These are phyloP conservation scores for Stylonectria norvegica DNA, from an alignment of 2,329 filamentous ascomycete genomes.

Conservation along the genomic window DNA sequence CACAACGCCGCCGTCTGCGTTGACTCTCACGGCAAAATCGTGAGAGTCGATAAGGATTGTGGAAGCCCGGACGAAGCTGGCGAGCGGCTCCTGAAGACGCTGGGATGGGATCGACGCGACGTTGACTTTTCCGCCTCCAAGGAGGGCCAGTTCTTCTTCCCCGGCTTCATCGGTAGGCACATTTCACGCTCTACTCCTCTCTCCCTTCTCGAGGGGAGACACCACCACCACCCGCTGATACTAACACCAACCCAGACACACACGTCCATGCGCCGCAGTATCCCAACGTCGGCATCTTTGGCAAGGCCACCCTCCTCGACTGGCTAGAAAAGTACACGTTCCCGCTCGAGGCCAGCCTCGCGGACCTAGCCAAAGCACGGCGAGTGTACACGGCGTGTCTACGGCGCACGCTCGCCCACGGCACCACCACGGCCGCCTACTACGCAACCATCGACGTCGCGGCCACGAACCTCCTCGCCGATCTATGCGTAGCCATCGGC, in stretches of 20 bases:
- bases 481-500: constrained; percentile 73
- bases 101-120: constrained; percentile 44
- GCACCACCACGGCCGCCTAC: constrained; percentile 93
- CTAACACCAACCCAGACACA: constrained; percentile 60
- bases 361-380: constrained; percentile 58
- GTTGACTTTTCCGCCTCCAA: constrained; percentile 36
- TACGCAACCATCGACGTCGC: constrained; percentile 85
- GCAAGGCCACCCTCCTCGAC: constrained; percentile 85
- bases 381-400: constrained; percentile 76
- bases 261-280: constrained; percentile 96
- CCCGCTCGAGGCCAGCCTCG: constrained; percentile 78
- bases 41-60: constrained; percentile 41
- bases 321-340: constrained; percentile 97
- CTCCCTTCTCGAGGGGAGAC: not conserved
- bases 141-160: constrained; percentile 72
- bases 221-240: not conserved
- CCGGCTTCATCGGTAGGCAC: constrained; percentile 73
- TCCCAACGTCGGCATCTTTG: constrained; percentile 90
- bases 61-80: constrained; percentile 29
- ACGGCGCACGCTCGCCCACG: constrained; percentile 76
- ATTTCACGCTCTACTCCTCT: too few species aligned
- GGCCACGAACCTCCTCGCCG: constrained; percentile 86
- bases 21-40: constrained; percentile 48
- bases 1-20: constrained; percentile 51
- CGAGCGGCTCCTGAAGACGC: constrained; percentile 34